Evolutionary conservation across 495 filamentous ascomycete genomes (phyloP).

Genomic region (Corynascus novoguineensis): DNA sequence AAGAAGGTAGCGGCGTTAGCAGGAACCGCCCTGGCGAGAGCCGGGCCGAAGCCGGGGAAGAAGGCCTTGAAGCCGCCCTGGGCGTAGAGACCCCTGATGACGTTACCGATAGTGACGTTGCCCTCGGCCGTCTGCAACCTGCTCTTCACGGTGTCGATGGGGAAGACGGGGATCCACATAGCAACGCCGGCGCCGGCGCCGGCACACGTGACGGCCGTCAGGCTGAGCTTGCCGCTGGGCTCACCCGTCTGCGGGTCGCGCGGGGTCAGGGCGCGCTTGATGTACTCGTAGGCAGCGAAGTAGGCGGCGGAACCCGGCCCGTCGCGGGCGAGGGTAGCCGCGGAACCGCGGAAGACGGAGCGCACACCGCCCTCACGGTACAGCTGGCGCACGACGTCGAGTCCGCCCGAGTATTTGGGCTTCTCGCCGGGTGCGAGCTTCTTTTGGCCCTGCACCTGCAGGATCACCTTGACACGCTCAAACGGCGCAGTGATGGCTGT

Average conservation of each 20-base stretch:
- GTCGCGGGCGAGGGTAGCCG: constrained; percentile 88
- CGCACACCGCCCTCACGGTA: constrained; percentile 87
- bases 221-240: constrained; percentile 63
- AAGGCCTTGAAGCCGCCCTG: constrained; percentile 85
- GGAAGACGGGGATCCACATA: constrained; percentile 99
- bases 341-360: constrained; percentile 84
- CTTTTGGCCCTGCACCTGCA: constrained; percentile 96
- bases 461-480: constrained; percentile 96
- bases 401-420: constrained; percentile 80
- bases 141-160: constrained; percentile 93
- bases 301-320: constrained; percentile 91
- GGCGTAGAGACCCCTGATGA: constrained; percentile 70
- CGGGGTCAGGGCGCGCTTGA: constrained; percentile 84
- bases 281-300: constrained; percentile 93
- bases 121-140: constrained; percentile 88
- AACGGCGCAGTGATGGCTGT: constrained; percentile 96
- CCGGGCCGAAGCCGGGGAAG: constrained; percentile 94
- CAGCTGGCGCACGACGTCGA: constrained; percentile 92
- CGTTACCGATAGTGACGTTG: constrained; percentile 73
- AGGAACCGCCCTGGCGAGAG: constrained; percentile 85
- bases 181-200: constrained; percentile 89
- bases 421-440: constrained; percentile 78
- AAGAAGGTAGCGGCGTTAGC: constrained; percentile 76
- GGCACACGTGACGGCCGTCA: constrained; percentile 77
- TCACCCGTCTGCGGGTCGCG: constrained; percentile 70